phyloP scores from a whole-genome alignment of 176 grass and related monocot genomes.

The Ensete glaucum region DNA sequence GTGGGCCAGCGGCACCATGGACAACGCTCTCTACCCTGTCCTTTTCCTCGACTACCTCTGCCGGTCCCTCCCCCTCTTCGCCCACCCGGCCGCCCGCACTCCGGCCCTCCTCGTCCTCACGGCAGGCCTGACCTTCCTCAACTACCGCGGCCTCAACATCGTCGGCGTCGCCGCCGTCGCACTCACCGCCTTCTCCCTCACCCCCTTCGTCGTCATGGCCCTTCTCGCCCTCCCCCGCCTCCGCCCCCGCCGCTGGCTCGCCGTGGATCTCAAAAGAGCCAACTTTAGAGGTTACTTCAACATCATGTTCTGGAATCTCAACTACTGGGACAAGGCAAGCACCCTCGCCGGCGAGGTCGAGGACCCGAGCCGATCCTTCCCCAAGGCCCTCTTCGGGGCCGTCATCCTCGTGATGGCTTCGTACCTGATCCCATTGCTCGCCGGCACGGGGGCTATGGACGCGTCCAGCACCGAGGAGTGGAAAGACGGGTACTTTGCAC shows the following conservation, averaged over 20 bases:
- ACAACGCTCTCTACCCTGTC: conserved; percentile 94
- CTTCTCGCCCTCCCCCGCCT: conserved; percentile 58
- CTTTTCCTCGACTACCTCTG: conserved; percentile 89
- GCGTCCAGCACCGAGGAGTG: conserved; percentile 46
- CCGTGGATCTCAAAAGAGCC: conserved; percentile 28
- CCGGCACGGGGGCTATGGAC: conserved; percentile 61
- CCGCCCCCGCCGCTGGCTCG: conserved; percentile 66
- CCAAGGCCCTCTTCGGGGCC: conserved; percentile 63
- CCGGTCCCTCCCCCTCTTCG: conserved; percentile 16
- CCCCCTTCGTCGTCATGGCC: conserved; percentile 76
- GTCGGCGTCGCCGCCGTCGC: conserved; percentile 73
- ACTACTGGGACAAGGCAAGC: conserved; percentile 97
- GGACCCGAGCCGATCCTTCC: conserved; percentile 43
- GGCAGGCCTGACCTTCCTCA: conserved; percentile 75
- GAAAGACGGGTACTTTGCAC: conserved; percentile 83
- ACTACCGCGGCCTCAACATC: conserved; percentile 73
- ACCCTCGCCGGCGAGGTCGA: conserved; percentile 88
- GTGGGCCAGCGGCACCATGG: conserved; percentile 75
- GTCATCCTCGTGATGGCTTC: conserved; percentile 61
- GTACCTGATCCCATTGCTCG: conserved; percentile 69
- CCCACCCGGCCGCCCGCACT: conserved; percentile 12
- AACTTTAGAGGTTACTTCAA: conserved; percentile 65
- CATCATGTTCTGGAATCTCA: conserved; percentile 99
- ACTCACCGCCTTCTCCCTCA: conserved; percentile 78
- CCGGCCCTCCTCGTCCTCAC: conserved; percentile 45